These are phyloP conservation scores for Rhododendron griersonianum DNA, from an alignment of 148 eudicot genomes.

Conservation along the genomic window DNA sequence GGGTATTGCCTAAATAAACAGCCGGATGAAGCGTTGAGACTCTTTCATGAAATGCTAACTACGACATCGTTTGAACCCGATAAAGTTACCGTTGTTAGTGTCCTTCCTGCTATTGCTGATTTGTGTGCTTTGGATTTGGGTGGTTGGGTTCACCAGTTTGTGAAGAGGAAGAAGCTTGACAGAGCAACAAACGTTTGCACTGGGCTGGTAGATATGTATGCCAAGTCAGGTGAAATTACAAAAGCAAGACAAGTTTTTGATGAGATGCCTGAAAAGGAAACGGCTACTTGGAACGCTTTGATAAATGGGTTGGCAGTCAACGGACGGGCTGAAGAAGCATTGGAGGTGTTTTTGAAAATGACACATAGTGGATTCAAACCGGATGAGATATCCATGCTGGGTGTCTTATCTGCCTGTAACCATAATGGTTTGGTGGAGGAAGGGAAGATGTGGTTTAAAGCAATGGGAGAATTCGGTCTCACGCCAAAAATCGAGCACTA, in stretches of 20 bases:
- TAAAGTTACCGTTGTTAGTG: slow-evolving; percentile 58
- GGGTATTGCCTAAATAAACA: slow-evolving; percentile 65
- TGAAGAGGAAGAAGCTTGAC: slow-evolving; percentile 48
- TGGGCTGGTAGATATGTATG: slow-evolving; percentile 76
- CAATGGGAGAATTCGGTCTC: slow-evolving; percentile 44
- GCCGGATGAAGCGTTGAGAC: slow-evolving; percentile 51
- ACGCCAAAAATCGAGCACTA: slow-evolving; percentile 69
- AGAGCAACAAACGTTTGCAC: slow-evolving; percentile 58
- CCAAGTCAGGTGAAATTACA: slow-evolving; percentile 71
- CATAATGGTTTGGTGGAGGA: slow-evolving; percentile 79
- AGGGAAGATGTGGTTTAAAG: slow-evolving; percentile 58
- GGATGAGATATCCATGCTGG: slow-evolving; percentile 65
- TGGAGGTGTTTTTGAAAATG: slow-evolving; percentile 56
- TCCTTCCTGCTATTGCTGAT: slow-evolving; percentile 82
- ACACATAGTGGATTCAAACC: slow-evolving; percentile 40
- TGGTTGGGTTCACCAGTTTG: slow-evolving; percentile 59
- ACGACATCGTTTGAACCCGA: slow-evolving; percentile 50
- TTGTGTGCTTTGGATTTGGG: slow-evolving; percentile 82
- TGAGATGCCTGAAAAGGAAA: slow-evolving; percentile 35
- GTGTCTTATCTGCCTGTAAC: slow-evolving; percentile 75
- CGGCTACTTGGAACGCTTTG: slow-evolving; percentile 71
- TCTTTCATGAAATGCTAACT: slow-evolving; percentile 53
- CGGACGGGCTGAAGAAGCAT: slow-evolving; percentile 59
- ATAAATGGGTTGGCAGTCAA: slow-evolving; percentile 82
- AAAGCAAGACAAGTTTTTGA: slow-evolving; percentile 56